phyloP scores from a whole-genome alignment of 2,329 filamentous ascomycete genomes.

The Pyrenophora teres region DNA sequence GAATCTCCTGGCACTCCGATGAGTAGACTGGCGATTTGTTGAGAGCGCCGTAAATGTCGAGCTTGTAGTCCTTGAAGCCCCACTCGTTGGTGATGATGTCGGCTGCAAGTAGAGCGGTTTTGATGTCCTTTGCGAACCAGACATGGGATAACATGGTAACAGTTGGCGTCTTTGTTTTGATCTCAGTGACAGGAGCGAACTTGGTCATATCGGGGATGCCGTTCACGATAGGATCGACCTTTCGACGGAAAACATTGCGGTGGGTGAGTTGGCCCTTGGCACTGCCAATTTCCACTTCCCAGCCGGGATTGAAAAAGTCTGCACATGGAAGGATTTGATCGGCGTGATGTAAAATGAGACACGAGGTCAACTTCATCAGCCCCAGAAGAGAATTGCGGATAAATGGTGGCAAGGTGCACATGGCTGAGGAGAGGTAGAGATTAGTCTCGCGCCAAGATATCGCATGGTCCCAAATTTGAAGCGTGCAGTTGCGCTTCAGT shows the following conservation, averaged over 20 bases:
- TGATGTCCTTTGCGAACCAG: conserved; percentile 66
- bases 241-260: conserved; percentile 61
- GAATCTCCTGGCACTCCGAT: conserved; percentile 62
- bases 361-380: conserved; percentile 49
- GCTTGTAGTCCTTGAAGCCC: conserved; percentile 67
- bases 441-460: conserved; percentile 64
- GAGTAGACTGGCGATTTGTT: conserved; percentile 67
- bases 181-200: conserved; percentile 64
- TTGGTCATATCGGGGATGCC: conserved; percentile 68
- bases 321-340: conserved; percentile 55
- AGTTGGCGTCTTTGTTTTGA: conserved; percentile 63
- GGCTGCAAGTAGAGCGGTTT: conserved; percentile 65
- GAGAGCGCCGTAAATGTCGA: conserved; percentile 67
- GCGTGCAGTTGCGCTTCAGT: conserved; percentile 62
- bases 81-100: conserved; percentile 69
- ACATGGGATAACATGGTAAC: conserved; percentile 69
- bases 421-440: conserved; percentile 47
- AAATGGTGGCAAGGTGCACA: conserved; percentile 49
- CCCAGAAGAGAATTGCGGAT: conserved; percentile 49
- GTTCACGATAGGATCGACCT: conserved; percentile 69
- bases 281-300: conserved; percentile 66
- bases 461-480: conserved; percentile 68
- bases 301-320: conserved; percentile 67
- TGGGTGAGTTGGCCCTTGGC: conserved; percentile 61
- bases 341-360: conserved; percentile 57